A percentile compares a stretch with the other conserved stretches of the same genome.
Conservation (phyloP, 306 rosid species). For the Quercus engelmannii region DNA sequence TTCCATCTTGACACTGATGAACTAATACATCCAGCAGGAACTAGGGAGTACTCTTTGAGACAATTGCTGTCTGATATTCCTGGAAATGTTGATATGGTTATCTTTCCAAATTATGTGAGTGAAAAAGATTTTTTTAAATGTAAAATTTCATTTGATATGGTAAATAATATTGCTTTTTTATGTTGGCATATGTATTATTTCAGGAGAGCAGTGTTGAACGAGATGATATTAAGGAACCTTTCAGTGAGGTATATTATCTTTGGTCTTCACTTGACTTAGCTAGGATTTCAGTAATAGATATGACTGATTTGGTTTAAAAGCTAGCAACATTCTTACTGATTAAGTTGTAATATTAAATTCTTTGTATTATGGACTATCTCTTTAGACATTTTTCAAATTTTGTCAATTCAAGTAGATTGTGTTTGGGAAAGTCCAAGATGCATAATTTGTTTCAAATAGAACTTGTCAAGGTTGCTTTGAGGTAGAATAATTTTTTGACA, state of each 20-base stretch:
- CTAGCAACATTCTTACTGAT: background rate
- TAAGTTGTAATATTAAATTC: background rate
- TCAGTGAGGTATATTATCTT: conserved; percentile 72
- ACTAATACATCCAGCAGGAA: conserved; percentile 70
- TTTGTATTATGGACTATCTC: background rate
- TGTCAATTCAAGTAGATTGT: background rate
- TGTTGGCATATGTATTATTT: conserved; percentile 27
- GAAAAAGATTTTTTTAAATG: conserved; percentile 15
- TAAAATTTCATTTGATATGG: background rate
- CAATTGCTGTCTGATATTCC: conserved; percentile 81
- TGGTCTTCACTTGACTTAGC: background rate
- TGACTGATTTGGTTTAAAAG: background rate
- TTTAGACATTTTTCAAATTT: background rate
- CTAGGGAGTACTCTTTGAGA: conserved; percentile 78
- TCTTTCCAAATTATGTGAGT: conserved; percentile 95
- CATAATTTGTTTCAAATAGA: background rate
- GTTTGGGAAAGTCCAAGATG: background rate
- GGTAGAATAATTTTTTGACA: background rate
- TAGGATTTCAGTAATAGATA: background rate
- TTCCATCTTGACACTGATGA: conserved; percentile 97
- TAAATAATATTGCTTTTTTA: background rate
- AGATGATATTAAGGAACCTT: conserved; percentile 89
- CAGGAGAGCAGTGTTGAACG: conserved; percentile 96
- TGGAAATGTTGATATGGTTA: conserved; percentile 83
- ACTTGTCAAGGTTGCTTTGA: background rate